phyloP scores from a whole-genome alignment of 768 basidiomycete genomes.

The Lactarius indigo region DNA sequence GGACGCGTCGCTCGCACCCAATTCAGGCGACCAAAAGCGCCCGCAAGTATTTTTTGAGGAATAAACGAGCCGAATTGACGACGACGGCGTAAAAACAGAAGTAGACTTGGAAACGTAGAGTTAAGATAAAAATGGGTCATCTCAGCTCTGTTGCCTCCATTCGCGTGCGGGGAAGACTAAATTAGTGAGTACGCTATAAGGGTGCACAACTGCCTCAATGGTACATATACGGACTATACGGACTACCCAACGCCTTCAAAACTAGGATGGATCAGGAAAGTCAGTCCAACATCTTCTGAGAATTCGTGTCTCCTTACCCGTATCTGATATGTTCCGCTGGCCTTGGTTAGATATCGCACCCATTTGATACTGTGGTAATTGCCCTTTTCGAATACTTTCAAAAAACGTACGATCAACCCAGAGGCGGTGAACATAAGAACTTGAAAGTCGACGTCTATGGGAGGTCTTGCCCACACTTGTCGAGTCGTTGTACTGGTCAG shows the following conservation, averaged over 20 bases:
- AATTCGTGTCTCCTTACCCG: conserved; percentile 56
- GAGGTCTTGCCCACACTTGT: conserved; percentile 97
- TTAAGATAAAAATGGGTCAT: not conserved
- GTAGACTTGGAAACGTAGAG: not conserved
- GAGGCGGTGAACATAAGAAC: conserved; percentile 99
- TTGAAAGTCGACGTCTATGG: conserved; percentile 98
- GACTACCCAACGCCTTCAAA: conserved; percentile 12
- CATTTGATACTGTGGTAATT: conserved; percentile 94
- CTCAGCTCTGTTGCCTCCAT: not conserved
- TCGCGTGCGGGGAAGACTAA: not conserved
- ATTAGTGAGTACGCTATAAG: not conserved
- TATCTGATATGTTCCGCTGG: conserved; percentile 91
- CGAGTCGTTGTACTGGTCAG: conserved; percentile 87
- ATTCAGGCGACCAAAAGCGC: conserved; percentile 9
- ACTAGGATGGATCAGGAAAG: conserved; percentile 10
- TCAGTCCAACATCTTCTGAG: not conserved
- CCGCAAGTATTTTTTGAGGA: not conserved
- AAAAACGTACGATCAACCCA: conserved; percentile 91
- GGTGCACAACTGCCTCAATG: not conserved
- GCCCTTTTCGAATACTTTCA: conserved; percentile 97
- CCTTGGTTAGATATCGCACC: conserved; percentile 93
- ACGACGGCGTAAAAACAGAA: not conserved
- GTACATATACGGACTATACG: not conserved
- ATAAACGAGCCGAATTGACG: not conserved
- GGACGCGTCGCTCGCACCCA: conserved; percentile 10